A percentile compares a stretch with the other conserved stretches of the same genome.
These are phyloP conservation scores for Waltergamsia citrina DNA, from an alignment of 2,329 filamentous ascomycete genomes.

Conservation along the genomic window DNA sequence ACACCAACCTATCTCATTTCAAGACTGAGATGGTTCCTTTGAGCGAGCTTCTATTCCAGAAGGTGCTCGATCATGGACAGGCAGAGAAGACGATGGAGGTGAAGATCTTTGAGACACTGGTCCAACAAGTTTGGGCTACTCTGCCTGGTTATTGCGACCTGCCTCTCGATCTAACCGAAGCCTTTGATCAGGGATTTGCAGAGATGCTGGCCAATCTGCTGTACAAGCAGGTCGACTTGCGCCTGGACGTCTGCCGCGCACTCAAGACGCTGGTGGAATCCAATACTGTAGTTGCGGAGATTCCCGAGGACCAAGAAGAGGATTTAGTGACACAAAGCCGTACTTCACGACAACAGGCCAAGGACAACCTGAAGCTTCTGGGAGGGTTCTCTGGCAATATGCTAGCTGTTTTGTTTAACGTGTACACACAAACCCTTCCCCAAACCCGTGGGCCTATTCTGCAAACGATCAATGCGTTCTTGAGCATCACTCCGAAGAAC, in stretches of 20 bases:
- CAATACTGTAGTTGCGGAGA: slow-evolving; percentile 68
- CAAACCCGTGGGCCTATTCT: slow-evolving; percentile 86
- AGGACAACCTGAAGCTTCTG: slow-evolving; percentile 74
- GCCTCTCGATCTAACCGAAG: slow-evolving; percentile 64
- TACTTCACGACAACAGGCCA: slow-evolving; percentile 64
- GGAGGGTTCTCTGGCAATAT: slow-evolving; percentile 76
- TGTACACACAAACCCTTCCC: slow-evolving; percentile 92
- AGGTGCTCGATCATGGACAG: slow-evolving; percentile 70
- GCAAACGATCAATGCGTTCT: slow-evolving; percentile 87
- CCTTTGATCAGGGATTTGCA: slow-evolving; percentile 82
- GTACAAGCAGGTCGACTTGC: slow-evolving; percentile 82
- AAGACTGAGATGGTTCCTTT: slow-evolving; percentile 77
- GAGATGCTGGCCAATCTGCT: slow-evolving; percentile 86
- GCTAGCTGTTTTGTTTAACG: slow-evolving; percentile 95
- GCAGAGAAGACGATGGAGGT: slow-evolving; percentile 89
- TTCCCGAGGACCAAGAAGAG: slow-evolving; percentile 60
- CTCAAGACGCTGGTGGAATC: slow-evolving; percentile 85
- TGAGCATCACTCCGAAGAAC: slow-evolving; percentile 71
- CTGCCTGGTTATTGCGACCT: slow-evolving; percentile 93
- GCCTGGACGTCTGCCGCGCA: slow-evolving; percentile 77
- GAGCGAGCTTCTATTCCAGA: slow-evolving; percentile 84
- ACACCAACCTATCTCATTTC: slow-evolving; percentile 82
- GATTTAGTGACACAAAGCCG: slow-evolving; percentile 69
- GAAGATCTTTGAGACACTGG: slow-evolving; percentile 95
- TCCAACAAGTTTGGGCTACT: slow-evolving; percentile 91